Base-by-base conservation (phyloP, 352 stramenopile species). In the Pythium sukuiense region DNA sequence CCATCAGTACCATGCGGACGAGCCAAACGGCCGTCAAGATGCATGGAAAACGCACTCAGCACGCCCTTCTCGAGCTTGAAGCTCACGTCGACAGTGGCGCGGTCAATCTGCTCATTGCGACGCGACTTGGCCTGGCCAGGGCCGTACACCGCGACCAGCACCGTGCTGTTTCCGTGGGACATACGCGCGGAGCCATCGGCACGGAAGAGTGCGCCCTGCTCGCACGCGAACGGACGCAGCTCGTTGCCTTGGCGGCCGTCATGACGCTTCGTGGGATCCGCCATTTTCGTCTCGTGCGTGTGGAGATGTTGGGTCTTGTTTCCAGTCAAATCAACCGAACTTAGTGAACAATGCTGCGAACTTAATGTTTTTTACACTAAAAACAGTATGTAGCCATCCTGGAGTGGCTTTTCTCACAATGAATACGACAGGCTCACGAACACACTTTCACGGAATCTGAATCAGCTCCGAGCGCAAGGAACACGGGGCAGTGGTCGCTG, bases 11-110 rank as follows among this genome's bases (percentile, higher is more conserved):
- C 24, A 59, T 20, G 35, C 16, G 20, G 20, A 24, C 9, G 1
- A 29, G 7, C 18, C 3, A 27, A 50, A 26, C 16, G 9, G 9
- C 6, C n/a, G 18, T 43, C 1, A n/a, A 6, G 33, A 43, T 16
- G 37, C 43, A 27, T 32, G 37, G 4, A 35, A 55, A 48, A 84
- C 81, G 70, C 65, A 88, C 83, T 90, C 59, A 81, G 66, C 26
- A 84, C 70, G 67, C 85, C 81, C 72, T 93, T 90, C 52, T 93
- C 85, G 35, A 92, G 76, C 73, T 90, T 92, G 46, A 94, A 90
- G 60, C 74, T 86, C 46, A 94, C 86, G 63, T 94, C 86, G 24
- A 94, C 55, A 24, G 83, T 80, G 9, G 76, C 86, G 43, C 70
- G 75, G 50, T 90, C 74, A 26, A 81, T 73, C 62, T 88, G 85